Conservation (phyloP, 2,329 filamentous ascomycete species). For the Hypoxylon sp. region DNA sequence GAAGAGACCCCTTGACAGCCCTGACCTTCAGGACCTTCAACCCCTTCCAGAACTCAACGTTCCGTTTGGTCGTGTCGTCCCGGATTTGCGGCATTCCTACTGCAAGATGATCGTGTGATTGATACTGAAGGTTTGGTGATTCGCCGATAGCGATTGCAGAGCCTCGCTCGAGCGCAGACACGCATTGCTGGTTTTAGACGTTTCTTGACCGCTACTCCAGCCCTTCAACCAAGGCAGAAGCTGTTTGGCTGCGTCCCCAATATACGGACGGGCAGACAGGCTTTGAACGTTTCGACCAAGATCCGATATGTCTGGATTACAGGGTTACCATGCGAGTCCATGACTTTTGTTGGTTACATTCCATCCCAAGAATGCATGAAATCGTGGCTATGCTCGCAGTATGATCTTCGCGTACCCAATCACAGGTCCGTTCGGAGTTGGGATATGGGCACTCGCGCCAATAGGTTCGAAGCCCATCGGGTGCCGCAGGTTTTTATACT, state of each 20-base stretch:
- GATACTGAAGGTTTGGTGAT: constrained; percentile 32
- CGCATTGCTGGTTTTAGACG: constrained; percentile 19
- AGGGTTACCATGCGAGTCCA: constrained; percentile 19
- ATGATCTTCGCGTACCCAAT: constrained; percentile 39
- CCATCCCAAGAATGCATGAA: constrained; percentile 36
- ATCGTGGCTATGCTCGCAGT: constrained; percentile 43
- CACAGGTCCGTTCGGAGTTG: constrained; percentile 21
- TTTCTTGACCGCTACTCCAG: constrained; percentile 38
- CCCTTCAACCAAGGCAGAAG: constrained; percentile 32
- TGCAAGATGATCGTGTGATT: constrained; percentile 43
- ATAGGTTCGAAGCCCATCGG: constrained; percentile 25
- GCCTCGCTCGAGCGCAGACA: constrained; percentile 34
- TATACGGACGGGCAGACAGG: too few relatives aligned
- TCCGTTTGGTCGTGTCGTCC: constrained; percentile 35
- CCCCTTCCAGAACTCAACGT: constrained; percentile 21
- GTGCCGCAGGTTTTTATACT: constrained; percentile 16
- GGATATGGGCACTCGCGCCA: constrained; percentile 25
- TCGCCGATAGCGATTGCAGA: constrained; percentile 27
- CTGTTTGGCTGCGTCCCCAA: constrained; percentile 27
- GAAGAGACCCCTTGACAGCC: constrained; percentile 13
- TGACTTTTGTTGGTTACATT: constrained; percentile 30
- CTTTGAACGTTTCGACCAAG: constrained; percentile 37
- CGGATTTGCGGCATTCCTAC: constrained; percentile 39
- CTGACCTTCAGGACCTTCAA: constrained; percentile 3
- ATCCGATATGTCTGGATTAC: constrained; percentile 34